Base-by-base conservation (phyloP, 768 basidiomycete species). In the Mycena floridula region DNA sequence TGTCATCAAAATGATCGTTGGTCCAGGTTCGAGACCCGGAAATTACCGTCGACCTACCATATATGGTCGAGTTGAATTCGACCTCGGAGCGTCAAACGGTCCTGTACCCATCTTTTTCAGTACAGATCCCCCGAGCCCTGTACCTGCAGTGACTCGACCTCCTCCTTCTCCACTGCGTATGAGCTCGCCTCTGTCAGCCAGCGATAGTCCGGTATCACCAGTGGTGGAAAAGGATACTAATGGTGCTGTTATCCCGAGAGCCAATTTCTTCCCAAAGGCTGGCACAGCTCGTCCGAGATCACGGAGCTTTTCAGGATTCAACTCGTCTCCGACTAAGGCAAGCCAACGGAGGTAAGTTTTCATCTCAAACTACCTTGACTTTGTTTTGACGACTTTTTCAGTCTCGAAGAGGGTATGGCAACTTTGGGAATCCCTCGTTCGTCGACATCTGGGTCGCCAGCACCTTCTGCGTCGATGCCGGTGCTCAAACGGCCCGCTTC, bases 241-340 rank as follows among this genome's bases (percentile, higher is more conserved):
- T n/a, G 25, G 18, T n/a, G 13, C 18, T 9, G 57, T 55, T 4
- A 68, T 85, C 22, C 81, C 76, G 0, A 61, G 83, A 12, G 68
- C 82, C 0, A 81, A 83, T 38, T 87, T 89, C 54, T 69, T 77
- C 45, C 85, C 87, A 0, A 72, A 72, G 44, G 67, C 66, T 7
- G 67, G 70, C 6, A 68, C 68, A 3, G 53, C 66, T 7, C 64
- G 88, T 5, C 89, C 88, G 4, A 60, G 86, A 40, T 88, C 85
- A 18, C 64, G 85, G 53, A 89, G 86, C 50, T 90, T 90, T 56
- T 89, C 86, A 7, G 82, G 77, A 3, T 82, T 88, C 60, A 74
- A 78, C 41, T 65, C 70, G 4, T 52, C 59, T 4, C 52, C 44
- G 5, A 43, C 58, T 3, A 66, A 72, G 42, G 54, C 64, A 12